These are phyloP conservation scores for Saturnispora hagleri DNA, from an alignment of 805 yeast species.

Conservation along the genomic window DNA sequence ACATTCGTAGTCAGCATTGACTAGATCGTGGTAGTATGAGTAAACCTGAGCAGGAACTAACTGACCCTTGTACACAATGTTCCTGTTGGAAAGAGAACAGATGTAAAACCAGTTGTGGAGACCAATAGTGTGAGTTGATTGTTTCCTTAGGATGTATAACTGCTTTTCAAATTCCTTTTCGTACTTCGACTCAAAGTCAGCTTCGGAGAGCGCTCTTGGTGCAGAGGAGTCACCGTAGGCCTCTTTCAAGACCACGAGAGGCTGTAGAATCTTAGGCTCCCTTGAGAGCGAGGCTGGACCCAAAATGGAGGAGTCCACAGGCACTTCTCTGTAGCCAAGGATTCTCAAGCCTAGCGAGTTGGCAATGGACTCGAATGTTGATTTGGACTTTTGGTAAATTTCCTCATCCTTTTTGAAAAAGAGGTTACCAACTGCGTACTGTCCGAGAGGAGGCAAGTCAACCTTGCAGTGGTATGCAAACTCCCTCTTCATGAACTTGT, in stretches of 20 bases:
- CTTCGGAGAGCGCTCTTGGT: slow-evolving; percentile 32
- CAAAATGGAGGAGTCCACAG: slow-evolving; percentile 85
- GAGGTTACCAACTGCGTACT: slow-evolving; percentile 91
- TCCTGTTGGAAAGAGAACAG: slow-evolving; percentile 79
- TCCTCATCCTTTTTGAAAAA: slow-evolving; percentile 82
- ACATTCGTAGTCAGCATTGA: slow-evolving; percentile 84
- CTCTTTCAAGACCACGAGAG: slow-evolving; percentile 67
- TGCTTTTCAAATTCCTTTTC: slow-evolving; percentile 70
- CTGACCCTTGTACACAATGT: slow-evolving; percentile 96
- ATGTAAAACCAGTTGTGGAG: slow-evolving; percentile 96
- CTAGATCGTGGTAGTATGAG: slow-evolving; percentile 86
- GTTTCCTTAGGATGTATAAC: slow-evolving; percentile 79
- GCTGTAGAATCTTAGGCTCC: slow-evolving; percentile 88
- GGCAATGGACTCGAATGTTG: slow-evolving; percentile 78
- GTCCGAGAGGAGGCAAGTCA: slow-evolving; percentile 67
- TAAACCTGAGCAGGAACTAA: slow-evolving; percentile 94
- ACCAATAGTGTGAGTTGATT: slow-evolving; percentile 83
- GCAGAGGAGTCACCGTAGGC: slow-evolving; percentile 33
- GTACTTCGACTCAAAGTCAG: slow-evolving; percentile 46
- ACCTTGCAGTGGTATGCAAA: slow-evolving; percentile 62
- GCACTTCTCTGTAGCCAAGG: slow-evolving; percentile 91
- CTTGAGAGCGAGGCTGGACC: slow-evolving; percentile 93
- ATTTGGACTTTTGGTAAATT: slow-evolving; percentile 60
- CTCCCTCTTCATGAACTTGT: slow-evolving; percentile 76
- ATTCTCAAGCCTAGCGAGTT: slow-evolving; percentile 66